Percentiles rank a stretch among this genome's conserved stretches.
phyloP scores from a whole-genome alignment of 371 early-diverging fungal species.

The Circinella umbellata region DNA sequence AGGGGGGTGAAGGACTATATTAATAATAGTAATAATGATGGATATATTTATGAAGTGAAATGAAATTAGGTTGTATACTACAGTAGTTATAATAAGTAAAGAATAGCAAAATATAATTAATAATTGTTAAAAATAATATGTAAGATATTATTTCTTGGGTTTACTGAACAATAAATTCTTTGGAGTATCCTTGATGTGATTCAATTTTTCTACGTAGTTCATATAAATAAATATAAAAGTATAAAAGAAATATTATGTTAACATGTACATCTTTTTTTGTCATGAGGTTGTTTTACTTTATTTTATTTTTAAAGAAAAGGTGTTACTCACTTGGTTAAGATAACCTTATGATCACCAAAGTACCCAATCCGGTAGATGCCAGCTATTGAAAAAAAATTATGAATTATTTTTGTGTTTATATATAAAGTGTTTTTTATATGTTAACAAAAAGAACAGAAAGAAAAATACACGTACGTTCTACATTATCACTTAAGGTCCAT shows the following conservation, averaged over 20 bases:
- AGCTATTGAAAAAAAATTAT: conserved; percentile 17
- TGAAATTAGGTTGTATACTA: no score
- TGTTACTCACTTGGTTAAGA: conserved; percentile 29
- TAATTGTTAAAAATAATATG: not conserved
- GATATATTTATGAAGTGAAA: no score
- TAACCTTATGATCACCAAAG: conserved; percentile 34
- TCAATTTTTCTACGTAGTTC: conserved; percentile 8
- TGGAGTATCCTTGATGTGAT: conserved; percentile 21
- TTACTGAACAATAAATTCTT: conserved; percentile 13
- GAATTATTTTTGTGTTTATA: not conserved
- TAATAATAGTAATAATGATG: no score
- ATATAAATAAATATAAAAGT: no score
- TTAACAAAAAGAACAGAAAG: conserved; percentile 15
- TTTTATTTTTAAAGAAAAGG: no score
- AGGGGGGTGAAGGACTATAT: no score
- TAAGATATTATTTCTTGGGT: not conserved
- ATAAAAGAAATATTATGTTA: not conserved
- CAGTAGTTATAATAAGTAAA: not conserved
- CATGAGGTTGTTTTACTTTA: no score
- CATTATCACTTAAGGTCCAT: conserved; percentile 36
- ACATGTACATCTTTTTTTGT: no score
- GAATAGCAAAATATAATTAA: not conserved
- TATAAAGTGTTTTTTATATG: no score
- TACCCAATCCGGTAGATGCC: conserved; percentile 45
- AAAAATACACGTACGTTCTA: conserved; percentile 24